phyloP scores from a whole-genome alignment of 345 rosid genomes.

The Litchi chinensis region DNA sequence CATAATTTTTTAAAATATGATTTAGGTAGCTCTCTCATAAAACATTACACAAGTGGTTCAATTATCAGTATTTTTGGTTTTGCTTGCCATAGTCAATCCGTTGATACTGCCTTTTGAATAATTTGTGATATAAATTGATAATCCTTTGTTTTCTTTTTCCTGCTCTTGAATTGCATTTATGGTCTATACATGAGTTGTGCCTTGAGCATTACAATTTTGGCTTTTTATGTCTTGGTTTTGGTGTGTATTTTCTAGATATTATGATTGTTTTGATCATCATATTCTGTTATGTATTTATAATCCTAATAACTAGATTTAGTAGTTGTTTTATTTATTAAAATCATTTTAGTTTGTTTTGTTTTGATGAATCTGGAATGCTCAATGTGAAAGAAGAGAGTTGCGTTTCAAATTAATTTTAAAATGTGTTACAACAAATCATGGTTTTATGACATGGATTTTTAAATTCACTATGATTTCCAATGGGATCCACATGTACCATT shows the following conservation, averaged over 20 bases:
- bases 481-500: not conserved
- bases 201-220: not conserved
- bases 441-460: not conserved
- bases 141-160: no score
- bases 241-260: not conserved
- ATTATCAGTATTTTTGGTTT: not conserved
- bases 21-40: not conserved
- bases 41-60: not conserved
- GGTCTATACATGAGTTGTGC: not conserved
- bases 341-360: no score
- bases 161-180: not conserved
- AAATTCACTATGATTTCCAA: not conserved
- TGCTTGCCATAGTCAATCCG: not conserved
- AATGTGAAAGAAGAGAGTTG: not conserved
- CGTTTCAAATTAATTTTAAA: not conserved
- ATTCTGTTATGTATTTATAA: no score
- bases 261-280: no score
- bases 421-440: not conserved
- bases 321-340: no score
- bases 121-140: no score
- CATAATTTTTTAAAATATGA: no score
- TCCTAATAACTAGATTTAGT: no score
- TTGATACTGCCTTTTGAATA: not conserved
- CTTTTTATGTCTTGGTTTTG: not conserved
- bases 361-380: no score